A percentile compares a stretch with the other conserved stretches of the same genome.
Evolutionary conservation across 1,284 basidiomycete genomes (phyloP).

Genomic region (Puccinia hordei): DNA sequence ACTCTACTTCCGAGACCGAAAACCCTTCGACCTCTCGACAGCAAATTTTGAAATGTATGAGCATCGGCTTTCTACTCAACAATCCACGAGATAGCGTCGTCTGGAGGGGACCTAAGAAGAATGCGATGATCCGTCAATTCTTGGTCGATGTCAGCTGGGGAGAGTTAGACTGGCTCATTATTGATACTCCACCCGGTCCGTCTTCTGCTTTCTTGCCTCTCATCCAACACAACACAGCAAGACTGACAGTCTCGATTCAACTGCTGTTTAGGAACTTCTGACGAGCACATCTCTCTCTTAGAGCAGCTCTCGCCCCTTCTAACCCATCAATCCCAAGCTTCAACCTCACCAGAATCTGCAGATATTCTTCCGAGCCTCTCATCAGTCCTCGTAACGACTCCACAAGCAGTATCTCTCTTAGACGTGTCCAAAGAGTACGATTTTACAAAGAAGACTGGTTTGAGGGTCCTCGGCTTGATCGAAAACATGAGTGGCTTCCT

Average conservation of each 20-base stretch:
- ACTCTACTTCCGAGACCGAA: slow-evolving; percentile 38
- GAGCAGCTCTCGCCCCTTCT: slow-evolving; percentile 77
- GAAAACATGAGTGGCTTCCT: slow-evolving; percentile 99
- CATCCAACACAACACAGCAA: background rate
- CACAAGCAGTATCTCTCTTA: slow-evolving; percentile 91
- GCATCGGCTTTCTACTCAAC: slow-evolving; percentile 89
- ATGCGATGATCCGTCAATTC: slow-evolving; percentile 99
- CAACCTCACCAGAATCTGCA: background rate
- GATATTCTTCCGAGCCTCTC: slow-evolving; percentile 61
- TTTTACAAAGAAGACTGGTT: slow-evolving; percentile 69
- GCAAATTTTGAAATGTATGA: slow-evolving; percentile 82
- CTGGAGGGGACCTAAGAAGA: slow-evolving; percentile 99
- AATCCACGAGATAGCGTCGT: slow-evolving; percentile 89
- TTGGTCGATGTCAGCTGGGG: slow-evolving; percentile 95
- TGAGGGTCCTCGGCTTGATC: slow-evolving; percentile 89
- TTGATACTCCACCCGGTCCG: slow-evolving; percentile 95
- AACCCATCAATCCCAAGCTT: slow-evolving; percentile 24
- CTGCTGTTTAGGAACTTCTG: slow-evolving; percentile 71
- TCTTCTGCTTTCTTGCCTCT: background rate
- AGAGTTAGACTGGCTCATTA: slow-evolving; percentile 89
- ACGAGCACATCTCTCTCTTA: slow-evolving; percentile 93
- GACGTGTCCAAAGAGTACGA: slow-evolving; percentile 95
- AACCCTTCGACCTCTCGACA: slow-evolving; percentile 35
- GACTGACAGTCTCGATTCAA: background rate
- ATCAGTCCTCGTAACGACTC: slow-evolving; percentile 91